Base-by-base conservation (phyloP, 2,329 filamentous ascomycete genomes). In the Epichloe gansuensis region DNA sequence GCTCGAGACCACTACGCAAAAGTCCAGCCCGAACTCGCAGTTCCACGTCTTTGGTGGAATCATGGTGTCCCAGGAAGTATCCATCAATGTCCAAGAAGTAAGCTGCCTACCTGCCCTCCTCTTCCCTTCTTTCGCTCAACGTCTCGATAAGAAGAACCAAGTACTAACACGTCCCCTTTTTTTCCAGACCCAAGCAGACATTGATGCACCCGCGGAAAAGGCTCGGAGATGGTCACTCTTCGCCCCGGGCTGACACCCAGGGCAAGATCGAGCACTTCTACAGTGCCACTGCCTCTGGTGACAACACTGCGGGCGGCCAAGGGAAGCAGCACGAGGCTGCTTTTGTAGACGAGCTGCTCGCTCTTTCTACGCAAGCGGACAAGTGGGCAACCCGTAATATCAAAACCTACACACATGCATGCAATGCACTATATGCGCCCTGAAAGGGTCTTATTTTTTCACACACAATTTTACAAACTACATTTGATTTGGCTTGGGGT, bases 11-110 rank as follows among this genome's bases (percentile, higher is more conserved):
- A 49, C 3, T 41, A 48, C 13, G n/a, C 12, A 50, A 25, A 43
- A 47, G 17, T 6, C 31, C 5, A 61, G 25, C 61, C 60, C 17
- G 55, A 56, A 21, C 48, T 57, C 59, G 62, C 46, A 57, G 61
- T 55, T 50, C 6, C 46, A 48, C 23, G 47, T 62, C 8, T 71
- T 74, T 48, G 78, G 79, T 6, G 78, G 80, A 23, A 84, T 83
- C 61, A 76, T 82, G 69, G 75, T 83, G 6, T 79, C 77, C 25
- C 77, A 81, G 56, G 78, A 84, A 59, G 76, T 83, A 52, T 76
- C 74, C 7, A 74, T 83, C n/a, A 73, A 80, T 41, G 64, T 67
- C 5, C 59, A 67, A 52, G 59, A 58, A 41, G 57, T 57, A 34
- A 17, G 49, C 43, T 8, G 23, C 11, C 15, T 25, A n/a, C 17